Conservation (phyloP, 192 early-diverging fungal genomes). For the Linnemannia schmuckeri region DNA sequence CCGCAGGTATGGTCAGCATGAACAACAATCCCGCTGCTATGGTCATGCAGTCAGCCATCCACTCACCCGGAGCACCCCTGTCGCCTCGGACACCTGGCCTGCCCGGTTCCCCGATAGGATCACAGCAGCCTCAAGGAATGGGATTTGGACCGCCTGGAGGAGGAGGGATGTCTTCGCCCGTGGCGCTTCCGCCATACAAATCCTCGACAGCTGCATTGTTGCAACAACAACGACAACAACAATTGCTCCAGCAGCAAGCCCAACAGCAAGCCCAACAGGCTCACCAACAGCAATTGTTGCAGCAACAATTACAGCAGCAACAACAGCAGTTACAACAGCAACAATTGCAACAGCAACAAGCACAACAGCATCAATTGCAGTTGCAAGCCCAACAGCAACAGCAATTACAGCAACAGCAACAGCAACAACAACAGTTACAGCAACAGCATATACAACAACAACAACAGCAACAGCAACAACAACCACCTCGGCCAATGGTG, state of each 20-base stretch:
- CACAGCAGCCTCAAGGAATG: neutral
- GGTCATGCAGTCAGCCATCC: neutral
- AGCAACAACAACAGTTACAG: constrained; percentile 23
- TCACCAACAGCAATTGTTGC: neutral
- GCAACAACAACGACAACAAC: constrained; percentile 8
- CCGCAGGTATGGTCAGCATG: neutral
- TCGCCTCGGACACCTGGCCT: neutral
- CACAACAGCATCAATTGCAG: neutral
- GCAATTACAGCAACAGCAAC: constrained; percentile 13
- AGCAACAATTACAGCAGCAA: constrained; percentile 22
- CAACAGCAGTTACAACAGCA: constrained; percentile 25
- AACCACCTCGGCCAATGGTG: neutral
- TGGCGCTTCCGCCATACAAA: neutral
- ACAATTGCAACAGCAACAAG: constrained; percentile 14
- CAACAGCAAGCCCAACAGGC: neutral
- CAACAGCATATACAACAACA: constrained; percentile 18
- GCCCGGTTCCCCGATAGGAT: neutral
- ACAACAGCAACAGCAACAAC: neutral
- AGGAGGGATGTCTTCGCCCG: neutral
- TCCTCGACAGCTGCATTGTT: neutral
- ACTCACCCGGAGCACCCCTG: neutral
- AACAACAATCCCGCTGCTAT: neutral
- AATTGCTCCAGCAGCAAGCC: constrained; percentile 16
- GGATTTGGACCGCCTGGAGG: constrained; percentile 4
- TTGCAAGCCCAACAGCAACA: neutral